Evolutionary conservation across 306 rosid genomes (phyloP).

Genomic region (Lupinus albus): DNA sequence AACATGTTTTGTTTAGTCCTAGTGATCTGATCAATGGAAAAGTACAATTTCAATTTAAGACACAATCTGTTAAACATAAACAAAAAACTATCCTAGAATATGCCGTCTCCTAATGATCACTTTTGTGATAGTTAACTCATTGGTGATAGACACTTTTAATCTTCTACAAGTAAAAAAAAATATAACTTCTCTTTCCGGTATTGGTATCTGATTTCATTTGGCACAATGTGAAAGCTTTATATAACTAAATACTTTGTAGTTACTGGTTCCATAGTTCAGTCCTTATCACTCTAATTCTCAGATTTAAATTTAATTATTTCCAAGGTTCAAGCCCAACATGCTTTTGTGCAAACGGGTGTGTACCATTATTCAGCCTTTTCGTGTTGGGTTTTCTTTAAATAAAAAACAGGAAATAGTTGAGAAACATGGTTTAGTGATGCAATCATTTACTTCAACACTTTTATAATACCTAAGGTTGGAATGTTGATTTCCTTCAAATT

Average conservation of each 20-base stretch:
- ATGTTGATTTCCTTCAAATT: conserved; percentile 26
- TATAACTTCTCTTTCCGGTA: too few species aligned
- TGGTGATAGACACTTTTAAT: too few species aligned
- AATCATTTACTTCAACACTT: conserved; percentile 24
- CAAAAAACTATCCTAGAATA: not conserved
- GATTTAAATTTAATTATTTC: not conserved
- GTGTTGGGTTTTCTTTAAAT: not conserved
- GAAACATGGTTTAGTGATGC: conserved; percentile 6
- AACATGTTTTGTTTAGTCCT: conserved; percentile 1
- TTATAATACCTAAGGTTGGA: not conserved
- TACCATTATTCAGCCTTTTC: conserved; percentile 16
- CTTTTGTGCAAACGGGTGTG: not conserved
- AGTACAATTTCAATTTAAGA: not conserved
- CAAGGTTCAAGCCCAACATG: conserved; percentile 3
- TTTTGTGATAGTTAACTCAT: conserved; percentile 13
- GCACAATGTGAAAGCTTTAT: not conserved
- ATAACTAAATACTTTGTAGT: not conserved
- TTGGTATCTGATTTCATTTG: too few species aligned
- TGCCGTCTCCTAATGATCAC: not conserved
- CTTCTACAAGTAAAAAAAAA: too few species aligned
- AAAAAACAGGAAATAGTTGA: too few species aligned
- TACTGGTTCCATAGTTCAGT: not conserved
- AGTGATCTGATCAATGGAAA: not conserved
- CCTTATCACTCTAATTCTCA: not conserved
- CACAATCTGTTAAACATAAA: not conserved